phyloP scores from a whole-genome alignment of 345 rosid genomes.

The Eucalyptus victrix region DNA sequence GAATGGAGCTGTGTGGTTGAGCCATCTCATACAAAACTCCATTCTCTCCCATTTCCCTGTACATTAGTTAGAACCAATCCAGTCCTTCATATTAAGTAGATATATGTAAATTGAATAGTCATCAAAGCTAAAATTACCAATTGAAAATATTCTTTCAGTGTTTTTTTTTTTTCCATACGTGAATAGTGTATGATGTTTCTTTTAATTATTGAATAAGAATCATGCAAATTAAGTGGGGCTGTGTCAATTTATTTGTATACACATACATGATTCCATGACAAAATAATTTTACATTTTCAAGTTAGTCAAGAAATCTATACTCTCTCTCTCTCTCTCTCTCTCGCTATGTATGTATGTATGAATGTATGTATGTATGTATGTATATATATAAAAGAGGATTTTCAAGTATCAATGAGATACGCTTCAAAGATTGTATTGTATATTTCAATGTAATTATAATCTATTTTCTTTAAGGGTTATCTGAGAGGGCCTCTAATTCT shows the following conservation, averaged over 20 bases:
- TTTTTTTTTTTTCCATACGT: background rate
- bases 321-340: background rate
- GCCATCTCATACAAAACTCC: background rate
- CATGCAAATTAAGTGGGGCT: background rate
- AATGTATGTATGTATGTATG: background rate
- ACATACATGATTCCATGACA: background rate
- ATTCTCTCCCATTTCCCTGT: background rate
- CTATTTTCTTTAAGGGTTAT: background rate
- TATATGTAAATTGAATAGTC: background rate
- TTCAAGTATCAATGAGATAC: background rate
- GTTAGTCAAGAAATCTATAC: background rate
- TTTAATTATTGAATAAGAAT: background rate
- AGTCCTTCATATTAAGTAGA: background rate
- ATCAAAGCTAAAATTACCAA: background rate
- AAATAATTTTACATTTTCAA: background rate
- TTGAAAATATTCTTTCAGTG: background rate
- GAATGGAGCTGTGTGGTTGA: background rate
- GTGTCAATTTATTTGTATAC: background rate
- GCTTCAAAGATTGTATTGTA: background rate
- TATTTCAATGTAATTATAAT: background rate
- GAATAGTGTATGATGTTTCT: background rate
- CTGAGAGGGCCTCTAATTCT: background rate
- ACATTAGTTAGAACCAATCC: background rate
- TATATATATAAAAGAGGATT: background rate
- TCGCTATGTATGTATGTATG: background rate